A percentile compares a stretch with the other conserved stretches of the same genome.
Conservation (phyloP, 2,329 filamentous ascomycete genomes). For the Phialemonium atrogriseum region DNA sequence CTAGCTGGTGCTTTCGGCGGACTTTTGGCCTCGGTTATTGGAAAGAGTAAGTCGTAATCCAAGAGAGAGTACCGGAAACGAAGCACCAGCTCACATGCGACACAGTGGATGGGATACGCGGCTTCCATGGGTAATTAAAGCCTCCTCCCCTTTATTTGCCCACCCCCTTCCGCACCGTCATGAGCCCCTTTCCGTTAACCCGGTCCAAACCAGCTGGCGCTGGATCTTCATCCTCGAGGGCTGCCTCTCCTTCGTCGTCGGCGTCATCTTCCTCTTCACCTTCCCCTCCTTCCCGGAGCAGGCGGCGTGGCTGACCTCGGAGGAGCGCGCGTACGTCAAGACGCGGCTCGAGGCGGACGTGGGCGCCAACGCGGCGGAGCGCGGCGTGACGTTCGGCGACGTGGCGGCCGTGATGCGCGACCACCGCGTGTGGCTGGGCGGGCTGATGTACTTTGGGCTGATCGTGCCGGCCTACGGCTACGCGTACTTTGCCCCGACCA, state of each 20-base stretch:
- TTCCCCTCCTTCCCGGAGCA: slow-evolving; percentile 54
- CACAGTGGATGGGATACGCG: slow-evolving; percentile 54
- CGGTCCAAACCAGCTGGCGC: too few relatives aligned
- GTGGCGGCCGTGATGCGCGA: slow-evolving; percentile 61
- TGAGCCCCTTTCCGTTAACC: too few relatives aligned
- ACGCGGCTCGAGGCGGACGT: slow-evolving; percentile 61
- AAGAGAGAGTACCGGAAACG: neutral
- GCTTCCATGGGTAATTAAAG: too few relatives aligned
- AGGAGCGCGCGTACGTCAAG: slow-evolving; percentile 59
- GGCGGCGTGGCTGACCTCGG: slow-evolving; percentile 58
- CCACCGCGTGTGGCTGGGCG: slow-evolving; percentile 64
- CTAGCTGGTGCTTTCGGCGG: slow-evolving; percentile 80
- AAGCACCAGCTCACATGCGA: too few relatives aligned
- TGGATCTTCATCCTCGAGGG: slow-evolving; percentile 83
- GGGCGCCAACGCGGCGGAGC: slow-evolving; percentile 56
- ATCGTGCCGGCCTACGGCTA: slow-evolving; percentile 72
- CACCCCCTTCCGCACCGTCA: too few relatives aligned
- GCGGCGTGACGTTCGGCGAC: slow-evolving; percentile 50
- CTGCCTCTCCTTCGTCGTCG: slow-evolving; percentile 50
- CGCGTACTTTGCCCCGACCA: slow-evolving; percentile 68
- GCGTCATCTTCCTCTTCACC: slow-evolving; percentile 57
- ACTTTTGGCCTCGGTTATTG: slow-evolving; percentile 75
- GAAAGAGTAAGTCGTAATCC: slow-evolving; percentile 46
- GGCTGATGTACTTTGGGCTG: slow-evolving; percentile 74
- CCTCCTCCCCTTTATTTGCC: too few relatives aligned